Conservation (phyloP, 257 asterid genomes). For the Solanum megistacrolobum region DNA sequence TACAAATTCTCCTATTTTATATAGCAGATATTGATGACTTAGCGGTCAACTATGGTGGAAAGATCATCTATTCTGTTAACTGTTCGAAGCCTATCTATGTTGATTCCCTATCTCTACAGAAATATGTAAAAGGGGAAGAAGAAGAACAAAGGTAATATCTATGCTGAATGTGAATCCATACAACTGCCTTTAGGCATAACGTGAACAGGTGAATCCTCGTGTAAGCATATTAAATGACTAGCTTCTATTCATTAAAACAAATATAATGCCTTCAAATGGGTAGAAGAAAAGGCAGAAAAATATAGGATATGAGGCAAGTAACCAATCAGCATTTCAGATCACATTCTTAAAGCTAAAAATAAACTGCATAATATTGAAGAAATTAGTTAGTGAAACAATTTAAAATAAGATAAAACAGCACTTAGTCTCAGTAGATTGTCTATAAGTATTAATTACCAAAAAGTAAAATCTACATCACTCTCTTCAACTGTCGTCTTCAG, state of each 20-base stretch:
- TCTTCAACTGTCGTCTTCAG: background rate
- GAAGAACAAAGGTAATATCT: background rate
- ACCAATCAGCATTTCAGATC: background rate
- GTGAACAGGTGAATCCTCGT: background rate
- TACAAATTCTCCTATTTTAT: background rate
- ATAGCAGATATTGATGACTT: background rate
- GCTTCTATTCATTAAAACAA: background rate
- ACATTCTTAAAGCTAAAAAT: background rate
- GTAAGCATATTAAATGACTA: background rate
- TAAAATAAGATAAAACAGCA: background rate
- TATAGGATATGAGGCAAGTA: background rate
- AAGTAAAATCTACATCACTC: background rate
- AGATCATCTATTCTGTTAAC: background rate
- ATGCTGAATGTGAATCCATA: background rate
- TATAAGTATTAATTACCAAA: background rate
- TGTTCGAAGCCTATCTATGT: background rate
- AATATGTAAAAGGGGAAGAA: background rate
- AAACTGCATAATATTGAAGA: background rate
- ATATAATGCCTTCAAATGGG: background rate
- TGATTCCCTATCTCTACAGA: background rate
- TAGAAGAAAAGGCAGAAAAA: background rate
- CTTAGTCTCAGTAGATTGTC: background rate
- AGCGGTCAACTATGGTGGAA: background rate
- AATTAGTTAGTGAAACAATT: background rate
- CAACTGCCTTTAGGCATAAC: background rate